Evolutionary conservation across 805 yeast genomes (phyloP), one percentile per base, ranked within the genome.

Genomic region (Lipomyces oligophaga): DNA sequence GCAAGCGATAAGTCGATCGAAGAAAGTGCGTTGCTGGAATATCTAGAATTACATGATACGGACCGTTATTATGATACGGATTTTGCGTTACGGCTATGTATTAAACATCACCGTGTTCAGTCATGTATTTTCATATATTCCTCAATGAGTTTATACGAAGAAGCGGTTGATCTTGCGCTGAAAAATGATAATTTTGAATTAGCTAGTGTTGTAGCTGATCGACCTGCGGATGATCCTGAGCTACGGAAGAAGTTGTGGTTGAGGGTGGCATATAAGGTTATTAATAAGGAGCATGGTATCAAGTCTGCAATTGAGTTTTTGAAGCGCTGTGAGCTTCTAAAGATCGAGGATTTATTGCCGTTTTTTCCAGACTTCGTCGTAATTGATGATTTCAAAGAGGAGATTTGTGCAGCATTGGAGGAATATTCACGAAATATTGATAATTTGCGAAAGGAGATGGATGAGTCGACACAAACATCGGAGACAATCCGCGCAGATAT

Each of bases 281-380:
- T 74, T 26, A 52, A 50, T 20, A 42, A 53, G 24, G 59, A 62
- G 28, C 52, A 48, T 24, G 70, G 66, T 16, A 54, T 67, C 15
- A 51, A 58, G 19, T 56, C 59, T 26, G 68, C 69, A 4, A 52
- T 60, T 5, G 58, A 52, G 21, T 51, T 64, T 13, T 47, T 62
- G 27, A 56, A 58, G 19, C 46, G 53, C 26, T 62, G 67, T 30
- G 66, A 64, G 19, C 47, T 65, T 27, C 61, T 70, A 26, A 75
- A 81, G 2, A 80, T 93, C 35, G 88, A 85, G 52, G 97, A 93
- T 59, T 61, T 93, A 33, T 66, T 93, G 41, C 94, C 94, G 1
- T 68, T 86, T 26, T 81, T 93, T 54, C 96, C 97, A 0, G 89
- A 87, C 57, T 79, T 85, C 47, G 76, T 85, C 0, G 79, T 85